Evolutionary conservation across 441 rosid genomes (phyloP), one percentile per base, ranked within the genome.

Genomic region (Corymbia calophylla): DNA sequence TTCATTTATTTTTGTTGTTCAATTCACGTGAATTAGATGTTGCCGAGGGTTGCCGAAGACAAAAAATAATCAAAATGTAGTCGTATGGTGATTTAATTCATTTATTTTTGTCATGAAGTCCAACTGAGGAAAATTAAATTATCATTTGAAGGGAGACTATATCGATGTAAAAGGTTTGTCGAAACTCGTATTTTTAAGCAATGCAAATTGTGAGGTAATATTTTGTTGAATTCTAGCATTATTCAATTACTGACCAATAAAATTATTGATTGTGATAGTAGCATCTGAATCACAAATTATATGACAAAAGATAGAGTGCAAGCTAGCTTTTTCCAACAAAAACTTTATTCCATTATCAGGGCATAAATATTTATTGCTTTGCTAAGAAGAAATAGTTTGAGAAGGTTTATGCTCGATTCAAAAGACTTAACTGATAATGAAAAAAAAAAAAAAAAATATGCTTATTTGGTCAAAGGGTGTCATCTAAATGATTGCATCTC

Each of bases 381-480:
- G 6, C 19, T 11, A 6, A 73, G 49, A 6, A 73, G 21, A 39
- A 39, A 39, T 2, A 8, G 9, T 39, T 11, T 7, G 29, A 39
- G 16, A 73, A 73, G 12, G 3, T 6, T 39, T 21, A 21, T 39
- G 49, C 14, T 39, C 9, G 0, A 73, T 39, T 73, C 27, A 19
- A 39, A 12, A 44, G 14, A 73, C 23, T 73, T 9, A 73, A 0
- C 2, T 2, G 5, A 5, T 3, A 0, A 5, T 0, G 4, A 73
- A 39, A n/a, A 6, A 3, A 14, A 3, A 73, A 17, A 35, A 16
- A 7, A 8, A 3, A 16, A 7, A 4, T 39, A 21, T 35, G 12
- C 29, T 73, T 39, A 17, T 39, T 39, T 73, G 8, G 68, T 27
- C 31, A 60, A 12, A 27, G 31, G 13, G 31, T 6, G 6, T 9